These are phyloP conservation scores for Aspergillus carbonarius DNA, from an alignment of 2,329 filamentous ascomycete species.

Conservation along the genomic window DNA sequence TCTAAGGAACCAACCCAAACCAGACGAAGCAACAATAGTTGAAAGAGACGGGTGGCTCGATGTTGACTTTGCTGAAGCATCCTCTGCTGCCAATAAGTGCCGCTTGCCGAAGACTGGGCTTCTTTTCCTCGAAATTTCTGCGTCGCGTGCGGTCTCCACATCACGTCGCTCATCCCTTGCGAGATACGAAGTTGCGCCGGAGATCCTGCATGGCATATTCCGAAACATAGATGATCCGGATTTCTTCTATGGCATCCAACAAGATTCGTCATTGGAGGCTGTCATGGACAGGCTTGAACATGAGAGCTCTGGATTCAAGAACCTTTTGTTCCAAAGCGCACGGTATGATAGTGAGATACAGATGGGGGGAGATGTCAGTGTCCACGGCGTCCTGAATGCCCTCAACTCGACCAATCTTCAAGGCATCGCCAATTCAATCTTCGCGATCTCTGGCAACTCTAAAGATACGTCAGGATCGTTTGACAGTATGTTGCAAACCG, in stretches of 20 bases:
- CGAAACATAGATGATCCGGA: slow-evolving; percentile 94
- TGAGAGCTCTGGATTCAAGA: slow-evolving; percentile 82
- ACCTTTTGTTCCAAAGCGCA: slow-evolving; percentile 84
- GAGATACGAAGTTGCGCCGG: slow-evolving; percentile 57
- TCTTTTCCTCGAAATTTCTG: slow-evolving; percentile 73
- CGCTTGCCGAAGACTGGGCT: slow-evolving; percentile 86
- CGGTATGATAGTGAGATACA: slow-evolving; percentile 84
- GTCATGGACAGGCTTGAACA: slow-evolving; percentile 83
- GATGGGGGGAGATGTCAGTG: slow-evolving; percentile 58
- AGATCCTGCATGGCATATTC: slow-evolving; percentile 78
- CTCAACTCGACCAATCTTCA: slow-evolving; percentile 79
- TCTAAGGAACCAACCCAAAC: slow-evolving; percentile 74
- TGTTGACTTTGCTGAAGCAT: slow-evolving; percentile 69
- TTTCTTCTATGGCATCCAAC: slow-evolving; percentile 87
- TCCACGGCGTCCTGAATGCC: slow-evolving; percentile 70
- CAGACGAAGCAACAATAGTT: slow-evolving; percentile 72
- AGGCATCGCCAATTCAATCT: slow-evolving; percentile 78
- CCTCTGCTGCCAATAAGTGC: slow-evolving; percentile 71
- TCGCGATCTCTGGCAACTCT: slow-evolving; percentile 60
- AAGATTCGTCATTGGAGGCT: slow-evolving; percentile 71
- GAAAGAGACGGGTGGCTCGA: slow-evolving; percentile 85
- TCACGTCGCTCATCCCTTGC: slow-evolving; percentile 67
- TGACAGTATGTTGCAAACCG: slow-evolving; percentile 74
- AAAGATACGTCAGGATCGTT: slow-evolving; percentile 52
- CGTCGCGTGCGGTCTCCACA: slow-evolving; percentile 55